Conservation (phyloP, 1,284 basidiomycete genomes). For the Polyporus tsugae region DNA sequence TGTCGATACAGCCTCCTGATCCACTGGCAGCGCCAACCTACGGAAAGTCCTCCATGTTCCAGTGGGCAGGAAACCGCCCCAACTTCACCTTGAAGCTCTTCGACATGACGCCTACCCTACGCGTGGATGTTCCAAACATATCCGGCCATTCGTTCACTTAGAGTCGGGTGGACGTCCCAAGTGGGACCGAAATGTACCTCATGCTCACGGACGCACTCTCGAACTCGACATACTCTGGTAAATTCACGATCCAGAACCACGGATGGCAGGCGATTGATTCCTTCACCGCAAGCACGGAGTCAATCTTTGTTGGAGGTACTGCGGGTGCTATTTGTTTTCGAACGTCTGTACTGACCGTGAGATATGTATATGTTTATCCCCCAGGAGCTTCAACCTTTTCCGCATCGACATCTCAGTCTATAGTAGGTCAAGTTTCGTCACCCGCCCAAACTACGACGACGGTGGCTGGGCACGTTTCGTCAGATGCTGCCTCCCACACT, state of each 20-base stretch:
- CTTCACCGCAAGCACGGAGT: too few species aligned
- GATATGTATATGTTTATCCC: too few species aligned
- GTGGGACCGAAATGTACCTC: background rate
- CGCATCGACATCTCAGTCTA: background rate
- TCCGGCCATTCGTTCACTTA: background rate
- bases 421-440: too few species aligned
- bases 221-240: background rate
- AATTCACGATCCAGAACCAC: background rate
- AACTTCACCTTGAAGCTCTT: background rate
- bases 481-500: background rate
- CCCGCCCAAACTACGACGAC: background rate
- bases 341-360: background rate
- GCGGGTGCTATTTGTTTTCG: too few species aligned
- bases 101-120: background rate
- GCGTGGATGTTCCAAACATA: background rate
- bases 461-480: background rate
- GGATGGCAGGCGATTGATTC: background rate
- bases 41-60: background rate
- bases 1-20: background rate
- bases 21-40: background rate
- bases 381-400: too few species aligned
- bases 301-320: too few species aligned
- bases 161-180: background rate
- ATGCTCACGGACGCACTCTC: background rate
- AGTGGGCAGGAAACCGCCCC: background rate